These are phyloP conservation scores for Lepiota venenata DNA, from an alignment of 768 basidiomycete genomes.

Conservation along the genomic window DNA sequence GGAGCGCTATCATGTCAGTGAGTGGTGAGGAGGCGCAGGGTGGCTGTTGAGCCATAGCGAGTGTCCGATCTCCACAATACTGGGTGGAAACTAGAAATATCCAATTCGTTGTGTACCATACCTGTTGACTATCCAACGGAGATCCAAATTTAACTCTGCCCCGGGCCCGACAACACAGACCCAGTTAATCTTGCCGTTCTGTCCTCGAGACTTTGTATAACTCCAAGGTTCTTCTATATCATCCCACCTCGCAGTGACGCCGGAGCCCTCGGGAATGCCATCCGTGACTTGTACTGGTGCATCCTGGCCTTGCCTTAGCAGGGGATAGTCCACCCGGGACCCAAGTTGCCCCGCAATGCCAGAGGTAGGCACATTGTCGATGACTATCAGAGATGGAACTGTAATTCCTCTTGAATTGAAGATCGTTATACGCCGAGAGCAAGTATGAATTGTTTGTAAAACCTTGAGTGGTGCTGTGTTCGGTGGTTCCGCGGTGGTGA, in stretches of 20 bases:
- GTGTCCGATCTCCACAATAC: too few relatives aligned
- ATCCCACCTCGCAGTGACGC: neutral
- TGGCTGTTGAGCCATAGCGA: too few relatives aligned
- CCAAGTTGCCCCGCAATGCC: too few relatives aligned
- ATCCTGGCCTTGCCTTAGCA: too few relatives aligned
- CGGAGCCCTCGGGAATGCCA: neutral
- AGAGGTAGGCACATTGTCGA: neutral
- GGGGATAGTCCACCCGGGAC: too few relatives aligned
- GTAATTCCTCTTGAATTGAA: neutral
- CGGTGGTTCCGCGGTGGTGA: too few relatives aligned
- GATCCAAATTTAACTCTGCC: neutral
- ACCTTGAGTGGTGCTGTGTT: neutral
- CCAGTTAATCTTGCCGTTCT: neutral
- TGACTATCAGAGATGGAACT: neutral
- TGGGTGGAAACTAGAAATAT: too few relatives aligned
- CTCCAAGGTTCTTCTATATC: neutral
- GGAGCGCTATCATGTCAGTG: too few relatives aligned
- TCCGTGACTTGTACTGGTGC: neutral
- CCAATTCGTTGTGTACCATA: too few relatives aligned
- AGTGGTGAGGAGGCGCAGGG: too few relatives aligned
- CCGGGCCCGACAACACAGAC: neutral
- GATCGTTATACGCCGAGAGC: neutral
- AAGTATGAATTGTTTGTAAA: neutral
- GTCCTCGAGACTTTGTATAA: neutral
- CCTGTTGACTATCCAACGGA: neutral